Conservation (phyloP, 345 rosid species). For the Trapa bicornis region DNA sequence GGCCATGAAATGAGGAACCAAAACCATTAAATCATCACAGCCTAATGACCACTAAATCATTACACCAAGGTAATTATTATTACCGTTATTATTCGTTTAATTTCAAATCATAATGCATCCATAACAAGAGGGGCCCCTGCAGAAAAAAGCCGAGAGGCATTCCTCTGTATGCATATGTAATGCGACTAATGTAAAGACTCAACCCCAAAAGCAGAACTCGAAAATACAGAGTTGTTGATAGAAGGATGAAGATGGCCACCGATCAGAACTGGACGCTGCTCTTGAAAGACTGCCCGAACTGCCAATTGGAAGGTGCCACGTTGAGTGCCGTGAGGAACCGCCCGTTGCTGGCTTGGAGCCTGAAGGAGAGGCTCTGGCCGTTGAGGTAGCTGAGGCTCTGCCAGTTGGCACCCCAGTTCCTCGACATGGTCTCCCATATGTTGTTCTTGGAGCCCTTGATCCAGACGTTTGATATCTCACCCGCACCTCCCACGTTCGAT, state of each 20-base stretch:
- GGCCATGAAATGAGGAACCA: constrained; percentile 3
- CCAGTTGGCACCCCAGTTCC: constrained; percentile 70
- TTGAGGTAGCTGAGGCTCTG: constrained; percentile 54
- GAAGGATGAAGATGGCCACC: background rate
- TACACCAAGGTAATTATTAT: no score
- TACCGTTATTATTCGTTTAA: background rate
- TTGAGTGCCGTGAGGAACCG: constrained; percentile 25
- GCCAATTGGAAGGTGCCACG: constrained; percentile 44
- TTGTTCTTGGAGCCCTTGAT: constrained; percentile 45
- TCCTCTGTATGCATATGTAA: background rate
- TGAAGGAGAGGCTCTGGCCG: constrained; percentile 53
- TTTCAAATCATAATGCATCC: background rate
- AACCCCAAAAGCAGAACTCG: background rate
- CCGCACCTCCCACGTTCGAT: constrained; percentile 56
- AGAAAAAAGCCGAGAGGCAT: background rate
- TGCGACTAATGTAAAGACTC: background rate
- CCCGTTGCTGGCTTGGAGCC: constrained; percentile 39
- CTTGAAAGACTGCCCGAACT: constrained; percentile 55
- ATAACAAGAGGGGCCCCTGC: background rate
- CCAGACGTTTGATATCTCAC: constrained; percentile 41
- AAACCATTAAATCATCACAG: no score
- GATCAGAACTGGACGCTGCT: constrained; percentile 41
- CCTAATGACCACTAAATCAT: no score
- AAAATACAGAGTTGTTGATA: background rate
- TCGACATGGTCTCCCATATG: constrained; percentile 44